A percentile compares a stretch with the other conserved stretches of the same genome.
phyloP scores from a whole-genome alignment of 2,329 filamentous ascomycete species.

The Diaporthe citri region DNA sequence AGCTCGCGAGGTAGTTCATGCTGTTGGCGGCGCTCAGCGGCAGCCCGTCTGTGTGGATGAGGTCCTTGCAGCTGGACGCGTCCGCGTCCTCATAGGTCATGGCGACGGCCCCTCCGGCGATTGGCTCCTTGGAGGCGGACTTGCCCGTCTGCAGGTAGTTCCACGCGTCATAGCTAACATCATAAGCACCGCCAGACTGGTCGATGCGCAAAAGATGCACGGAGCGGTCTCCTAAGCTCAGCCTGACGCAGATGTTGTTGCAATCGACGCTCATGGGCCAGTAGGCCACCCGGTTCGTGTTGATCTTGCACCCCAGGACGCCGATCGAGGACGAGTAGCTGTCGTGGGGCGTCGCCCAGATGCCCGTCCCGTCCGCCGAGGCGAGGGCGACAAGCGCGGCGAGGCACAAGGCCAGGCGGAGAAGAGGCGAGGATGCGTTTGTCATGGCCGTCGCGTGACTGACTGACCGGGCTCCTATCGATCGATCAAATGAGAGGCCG shows the following conservation, averaged over 20 bases:
- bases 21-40: slow-evolving; percentile 61
- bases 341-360: slow-evolving; percentile 66
- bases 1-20: slow-evolving; percentile 65
- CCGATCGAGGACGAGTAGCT: slow-evolving; percentile 67
- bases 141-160: slow-evolving; percentile 64
- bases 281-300: slow-evolving; percentile 71
- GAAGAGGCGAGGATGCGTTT: background rate
- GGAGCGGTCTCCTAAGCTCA: slow-evolving; percentile 60
- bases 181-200: slow-evolving; percentile 66
- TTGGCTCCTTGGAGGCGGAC: slow-evolving; percentile 59
- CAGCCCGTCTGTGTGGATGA: slow-evolving; percentile 59
- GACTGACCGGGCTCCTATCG: background rate
- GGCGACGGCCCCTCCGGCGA: slow-evolving; percentile 59
- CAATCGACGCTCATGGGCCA: slow-evolving; percentile 66
- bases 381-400: slow-evolving; percentile 1
- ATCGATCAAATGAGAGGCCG: slow-evolving; percentile 8
- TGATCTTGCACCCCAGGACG: slow-evolving; percentile 69
- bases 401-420: slow-evolving; percentile 23
- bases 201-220: slow-evolving; percentile 70
- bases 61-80: slow-evolving; percentile 58
- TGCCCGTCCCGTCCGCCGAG: slow-evolving; percentile 38
- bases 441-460: slow-evolving; percentile 16
- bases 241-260: slow-evolving; percentile 67
- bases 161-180: slow-evolving; percentile 68
- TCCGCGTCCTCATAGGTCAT: slow-evolving; percentile 62